phyloP scores from a whole-genome alignment of 495 filamentous ascomycete species.

The Chlorociboria aeruginascens region DNA sequence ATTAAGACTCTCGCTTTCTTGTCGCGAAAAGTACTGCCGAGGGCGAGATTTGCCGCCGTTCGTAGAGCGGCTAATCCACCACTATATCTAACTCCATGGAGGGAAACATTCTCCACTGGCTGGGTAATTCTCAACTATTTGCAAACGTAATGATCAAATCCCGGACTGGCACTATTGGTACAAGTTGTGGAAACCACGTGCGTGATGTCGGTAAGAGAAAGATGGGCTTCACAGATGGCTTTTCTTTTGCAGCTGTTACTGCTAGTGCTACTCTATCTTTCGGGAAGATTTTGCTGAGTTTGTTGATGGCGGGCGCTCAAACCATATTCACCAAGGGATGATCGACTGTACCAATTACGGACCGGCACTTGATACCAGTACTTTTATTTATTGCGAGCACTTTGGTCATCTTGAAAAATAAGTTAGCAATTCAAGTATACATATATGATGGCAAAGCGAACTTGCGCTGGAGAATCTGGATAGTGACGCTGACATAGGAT shows the following conservation, averaged over 20 bases:
- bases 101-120: conserved; percentile 42
- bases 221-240: conserved; percentile 42
- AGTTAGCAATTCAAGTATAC: conserved; percentile 4
- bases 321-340: conserved; percentile 43
- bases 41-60: conserved; percentile 47
- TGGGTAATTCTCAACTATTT: conserved; percentile 37
- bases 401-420: conserved; percentile 36
- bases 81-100: conserved; percentile 53
- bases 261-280: conserved; percentile 46
- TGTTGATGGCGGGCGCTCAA: conserved; percentile 39
- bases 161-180: conserved; percentile 56
- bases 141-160: conserved; percentile 52
- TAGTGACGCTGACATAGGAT: conserved; percentile 33
- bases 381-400: conserved; percentile 49
- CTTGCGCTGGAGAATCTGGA: conserved; percentile 38
- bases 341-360: conserved; percentile 43
- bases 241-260: conserved; percentile 42
- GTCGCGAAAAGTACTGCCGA: conserved; percentile 38
- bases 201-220: conserved; percentile 40
- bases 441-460: conserved; percentile 3
- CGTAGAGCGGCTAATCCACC: conserved; percentile 52
- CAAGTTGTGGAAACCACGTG: conserved; percentile 56
- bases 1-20: conserved; percentile 44
- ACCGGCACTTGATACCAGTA: conserved; percentile 51
- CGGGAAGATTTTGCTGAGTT: conserved; percentile 42